These are phyloP conservation scores for Zygosaccharomyces bailii DNA, from an alignment of 805 yeast genomes.

Conservation along the genomic window DNA sequence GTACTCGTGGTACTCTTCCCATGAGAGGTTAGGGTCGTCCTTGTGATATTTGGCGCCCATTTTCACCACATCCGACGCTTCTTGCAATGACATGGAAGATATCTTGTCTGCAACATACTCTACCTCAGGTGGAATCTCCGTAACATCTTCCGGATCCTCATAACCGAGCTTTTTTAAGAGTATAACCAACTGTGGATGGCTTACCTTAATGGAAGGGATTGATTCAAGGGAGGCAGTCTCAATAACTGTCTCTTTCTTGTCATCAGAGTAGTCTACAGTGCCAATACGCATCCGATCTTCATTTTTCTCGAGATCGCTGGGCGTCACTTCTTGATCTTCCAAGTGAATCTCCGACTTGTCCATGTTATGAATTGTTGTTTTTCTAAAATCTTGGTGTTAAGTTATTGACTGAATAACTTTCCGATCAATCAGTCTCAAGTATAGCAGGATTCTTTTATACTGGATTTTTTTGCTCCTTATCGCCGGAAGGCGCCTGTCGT, in stretches of 20 bases:
- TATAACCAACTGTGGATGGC: background rate
- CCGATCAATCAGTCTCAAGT: too few species aligned
- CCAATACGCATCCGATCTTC: too few species aligned
- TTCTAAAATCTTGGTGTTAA: too few species aligned
- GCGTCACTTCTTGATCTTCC: background rate
- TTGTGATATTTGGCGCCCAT: constrained; percentile 41
- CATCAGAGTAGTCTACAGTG: background rate
- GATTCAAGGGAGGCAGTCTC: background rate
- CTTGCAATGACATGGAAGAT: constrained; percentile 36
- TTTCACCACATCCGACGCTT: constrained; percentile 41
- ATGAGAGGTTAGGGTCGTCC: constrained; percentile 48
- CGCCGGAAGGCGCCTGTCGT: too few species aligned
- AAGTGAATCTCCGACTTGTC: background rate
- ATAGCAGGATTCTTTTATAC: too few species aligned
- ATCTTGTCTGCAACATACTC: constrained; percentile 43
- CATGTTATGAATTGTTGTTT: too few species aligned
- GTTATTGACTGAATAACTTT: too few species aligned
- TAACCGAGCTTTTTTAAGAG: constrained; percentile 11
- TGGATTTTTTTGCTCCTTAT: too few species aligned
- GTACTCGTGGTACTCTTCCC: constrained; percentile 37
- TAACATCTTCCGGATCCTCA: constrained; percentile 16
- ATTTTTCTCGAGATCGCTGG: background rate
- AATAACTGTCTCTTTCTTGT: background rate
- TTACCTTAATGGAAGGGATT: background rate
- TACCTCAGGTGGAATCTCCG: constrained; percentile 21